Conservation (phyloP, 1,284 basidiomycete genomes). For the Tetrapyrgos nigripes region DNA sequence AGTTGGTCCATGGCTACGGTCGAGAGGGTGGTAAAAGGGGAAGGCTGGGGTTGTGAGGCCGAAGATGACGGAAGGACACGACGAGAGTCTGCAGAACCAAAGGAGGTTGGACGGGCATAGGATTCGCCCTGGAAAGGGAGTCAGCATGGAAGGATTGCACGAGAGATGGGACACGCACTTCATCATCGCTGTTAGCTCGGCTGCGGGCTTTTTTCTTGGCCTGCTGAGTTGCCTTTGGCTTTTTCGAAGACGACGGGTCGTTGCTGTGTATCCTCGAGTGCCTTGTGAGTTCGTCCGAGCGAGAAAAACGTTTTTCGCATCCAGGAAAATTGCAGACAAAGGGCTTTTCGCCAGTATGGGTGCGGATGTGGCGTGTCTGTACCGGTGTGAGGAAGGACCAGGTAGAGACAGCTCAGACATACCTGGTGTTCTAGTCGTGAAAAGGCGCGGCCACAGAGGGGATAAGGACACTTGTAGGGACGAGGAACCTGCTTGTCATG, state of each 20-base stretch:
- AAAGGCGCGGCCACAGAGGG: conserved; percentile 89
- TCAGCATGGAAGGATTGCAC: conserved; percentile 24
- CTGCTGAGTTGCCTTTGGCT: conserved; percentile 39
- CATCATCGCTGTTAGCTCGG: conserved; percentile 80
- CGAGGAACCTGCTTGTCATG: conserved; percentile 67
- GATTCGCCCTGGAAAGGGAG: conserved; percentile 55
- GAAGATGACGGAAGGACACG: conserved; percentile 33
- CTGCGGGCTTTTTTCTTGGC: conserved; percentile 78
- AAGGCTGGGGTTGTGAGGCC: conserved; percentile 33
- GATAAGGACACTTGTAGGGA: conserved; percentile 96
- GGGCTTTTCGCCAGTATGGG: conserved; percentile 98
- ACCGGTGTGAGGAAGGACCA: conserved; percentile 9
- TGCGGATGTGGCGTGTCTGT: conserved; percentile 96
- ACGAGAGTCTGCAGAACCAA: conserved; percentile 54
- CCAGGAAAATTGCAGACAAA: conserved; percentile 92
- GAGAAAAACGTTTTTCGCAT: conserved; percentile 98
- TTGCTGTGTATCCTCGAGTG: conserved; percentile 93
- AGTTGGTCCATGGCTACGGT: conserved; percentile 87
- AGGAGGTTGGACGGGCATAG: conserved; percentile 72
- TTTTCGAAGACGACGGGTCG: conserved; percentile 38
- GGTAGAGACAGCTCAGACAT: conserved; percentile 34
- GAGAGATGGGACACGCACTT: conserved; percentile 52
- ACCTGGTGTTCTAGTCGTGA: conserved; percentile 94
- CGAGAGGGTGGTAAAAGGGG: conserved; percentile 76
- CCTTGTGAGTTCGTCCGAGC: conserved; percentile 96